Base-by-base conservation (phyloP, 108 stramenopile genomes). In the Halocafeteria seosinensis region DNA sequence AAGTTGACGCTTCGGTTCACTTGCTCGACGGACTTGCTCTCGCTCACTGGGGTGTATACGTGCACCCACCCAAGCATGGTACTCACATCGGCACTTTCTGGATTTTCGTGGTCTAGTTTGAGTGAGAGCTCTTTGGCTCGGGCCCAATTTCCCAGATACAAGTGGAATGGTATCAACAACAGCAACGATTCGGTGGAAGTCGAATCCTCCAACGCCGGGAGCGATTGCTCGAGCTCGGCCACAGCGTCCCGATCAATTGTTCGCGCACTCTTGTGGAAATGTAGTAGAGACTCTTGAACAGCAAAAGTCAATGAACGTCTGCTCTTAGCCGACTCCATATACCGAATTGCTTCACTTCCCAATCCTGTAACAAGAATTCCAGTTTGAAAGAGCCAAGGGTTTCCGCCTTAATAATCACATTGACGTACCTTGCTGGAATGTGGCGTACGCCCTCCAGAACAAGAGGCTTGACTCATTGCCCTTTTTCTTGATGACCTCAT, bases 261-360 rank as follows among this genome's bases (percentile, higher is more conserved):
- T 34, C 52, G 65, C 1, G 75, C 62, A 34, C 28, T 47, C 31
- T 68, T 50, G 66, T 81, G 79, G 34, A 82, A 75, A 37, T 65
- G 50, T 5, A 71, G 37, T 17, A 81, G 50, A 0, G 75, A 71
- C 38, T 74, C 62, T 17, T 62, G 33, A 21, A 78, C 68, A 25
- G 76, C 63, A 50, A 64, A 35, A 32, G 73, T 75, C 26, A 81
- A 34, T 12, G 77, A 75, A 24, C 72, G 74, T 68, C 74, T 75
- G 21, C 63, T 38, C 38, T 66, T 66, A 0, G 79, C 63, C 30
- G 34, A 26, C 34, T 78, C 77, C 36, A 79, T 42, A 34, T 78
- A 60, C 3, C 80, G 77, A 23, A 81, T 75, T 2, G 73, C 73
- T 34, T 69, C 75, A 21, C 50, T 28, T 1, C 37, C 38, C 29